Base-by-base conservation (phyloP, 352 stramenopile genomes). In the Globisporangium nunn region DNA sequence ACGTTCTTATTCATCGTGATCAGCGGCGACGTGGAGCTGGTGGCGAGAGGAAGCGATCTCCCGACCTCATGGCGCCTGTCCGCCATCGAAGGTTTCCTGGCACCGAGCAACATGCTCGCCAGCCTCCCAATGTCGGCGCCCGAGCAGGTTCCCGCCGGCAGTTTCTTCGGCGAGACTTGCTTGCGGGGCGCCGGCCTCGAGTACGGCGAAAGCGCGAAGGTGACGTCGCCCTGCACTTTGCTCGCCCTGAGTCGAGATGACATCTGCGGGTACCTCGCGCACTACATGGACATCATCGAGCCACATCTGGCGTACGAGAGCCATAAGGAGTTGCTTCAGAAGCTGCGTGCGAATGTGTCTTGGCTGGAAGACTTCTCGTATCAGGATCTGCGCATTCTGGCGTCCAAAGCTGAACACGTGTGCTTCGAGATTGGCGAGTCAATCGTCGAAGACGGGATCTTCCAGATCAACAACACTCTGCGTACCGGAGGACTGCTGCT, bases 1-100 rank as follows among this genome's bases (percentile, higher is more conserved):
- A 81, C 66, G 28, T 85, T 86, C 52, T 47, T 90, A 6, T 90
- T 90, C 53, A 71, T 90, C 35, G 75, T 90, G 1, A 53, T 90
- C 23, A 67, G 54, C 4, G 80, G 80, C 2, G 68, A 83, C 17
- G 69, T 88, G 0, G 66, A 69, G 37, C 65, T 90, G 4, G 17
- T 51, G 18, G 50, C 52, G 2, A 18, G 33, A 17, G 17, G 44
- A 54, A 35, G 57, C 30, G 23, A 62, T 12, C 18, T 56, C 10
- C 50, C 68, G 18, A 57, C 35, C 10, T 53, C 47, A 1, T 65
- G 52, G 52, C 53, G 59, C 0, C 59, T 65, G 11, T 65, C 59
- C 1, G 43, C 47, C 3, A 52, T 61, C 39, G 59, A 61, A 29
- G 48, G 59, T 14, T 61, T 45, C 30, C 17, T 61, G 30, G 35